Percentiles rank a stretch among this genome's conserved stretches.
Evolutionary conservation across 2,329 filamentous ascomycete genomes (phyloP).

Genomic region (Hypoxylon sp.): DNA sequence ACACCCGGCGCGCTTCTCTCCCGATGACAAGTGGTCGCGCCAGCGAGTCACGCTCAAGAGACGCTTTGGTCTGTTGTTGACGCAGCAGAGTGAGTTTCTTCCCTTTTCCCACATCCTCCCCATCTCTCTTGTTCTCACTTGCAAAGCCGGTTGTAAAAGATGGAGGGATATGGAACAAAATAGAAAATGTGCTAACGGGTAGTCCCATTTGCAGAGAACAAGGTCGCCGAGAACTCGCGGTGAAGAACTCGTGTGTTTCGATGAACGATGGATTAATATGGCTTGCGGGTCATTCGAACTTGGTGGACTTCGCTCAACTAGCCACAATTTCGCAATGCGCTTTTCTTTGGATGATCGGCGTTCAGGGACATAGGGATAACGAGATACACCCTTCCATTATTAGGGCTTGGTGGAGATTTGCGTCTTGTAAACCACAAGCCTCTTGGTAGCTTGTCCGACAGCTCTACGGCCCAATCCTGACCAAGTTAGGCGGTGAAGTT

Average conservation of each 20-base stretch:
- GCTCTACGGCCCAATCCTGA: background rate
- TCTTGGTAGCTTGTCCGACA: background rate
- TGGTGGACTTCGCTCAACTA: background rate
- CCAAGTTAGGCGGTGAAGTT: background rate
- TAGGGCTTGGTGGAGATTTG: background rate
- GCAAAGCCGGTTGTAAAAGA: too few relatives aligned
- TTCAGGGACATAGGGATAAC: constrained; percentile 21
- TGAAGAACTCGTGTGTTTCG: constrained; percentile 14
- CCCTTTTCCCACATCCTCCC: constrained; percentile 10
- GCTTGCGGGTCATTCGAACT: background rate
- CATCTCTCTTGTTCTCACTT: background rate
- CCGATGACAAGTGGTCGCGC: constrained; percentile 98
- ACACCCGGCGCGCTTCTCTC: constrained; percentile 95
- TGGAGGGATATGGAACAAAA: too few relatives aligned
- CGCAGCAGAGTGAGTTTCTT: constrained; percentile 74
- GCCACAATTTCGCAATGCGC: background rate
- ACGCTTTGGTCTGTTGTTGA: constrained; percentile 89
- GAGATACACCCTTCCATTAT: background rate
- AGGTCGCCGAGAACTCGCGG: constrained; percentile 51
- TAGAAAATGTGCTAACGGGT: constrained; percentile 25
- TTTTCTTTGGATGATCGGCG: constrained; percentile 27
- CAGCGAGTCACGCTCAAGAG: constrained; percentile 96
- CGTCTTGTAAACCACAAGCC: background rate
- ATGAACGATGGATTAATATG: constrained; percentile 9
- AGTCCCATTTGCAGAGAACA: constrained; percentile 49